Conservation (phyloP, 805 yeast genomes). For the Lachancea quebecensis region DNA sequence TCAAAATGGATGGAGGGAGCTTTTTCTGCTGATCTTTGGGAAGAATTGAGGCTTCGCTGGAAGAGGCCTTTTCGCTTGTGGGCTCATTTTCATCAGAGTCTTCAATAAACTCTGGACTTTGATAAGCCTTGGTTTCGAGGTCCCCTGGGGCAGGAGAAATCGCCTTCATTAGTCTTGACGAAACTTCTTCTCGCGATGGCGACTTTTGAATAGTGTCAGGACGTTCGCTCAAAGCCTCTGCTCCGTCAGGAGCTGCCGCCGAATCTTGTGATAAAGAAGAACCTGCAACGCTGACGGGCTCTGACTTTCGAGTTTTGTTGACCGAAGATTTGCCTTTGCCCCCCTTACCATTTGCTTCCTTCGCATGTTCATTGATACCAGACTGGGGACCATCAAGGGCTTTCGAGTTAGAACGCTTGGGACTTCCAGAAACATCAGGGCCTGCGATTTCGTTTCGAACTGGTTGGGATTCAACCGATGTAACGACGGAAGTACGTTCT, state of each 20-base stretch:
- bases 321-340: background rate
- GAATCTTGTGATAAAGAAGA: no score
- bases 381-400: no score
- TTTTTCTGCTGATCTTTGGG: background rate
- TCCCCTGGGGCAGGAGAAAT: conserved; percentile 8
- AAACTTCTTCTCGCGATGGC: background rate
- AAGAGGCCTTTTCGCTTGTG: background rate
- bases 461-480: no score
- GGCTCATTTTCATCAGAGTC: conserved; percentile 9
- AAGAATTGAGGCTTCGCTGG: background rate
- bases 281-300: no score
- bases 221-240: no score
- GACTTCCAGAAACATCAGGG: no score
- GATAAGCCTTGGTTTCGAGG: conserved; percentile 3
- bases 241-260: no score
- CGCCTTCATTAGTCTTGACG: background rate
- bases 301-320: background rate
- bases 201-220: no score
- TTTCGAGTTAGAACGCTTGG: no score
- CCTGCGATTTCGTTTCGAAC: no score
- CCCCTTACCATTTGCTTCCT: background rate
- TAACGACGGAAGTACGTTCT: no score
- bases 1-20: conserved; percentile 7
- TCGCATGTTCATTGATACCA: no score
- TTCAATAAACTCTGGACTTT: conserved; percentile 10